phyloP scores from a whole-genome alignment of 2,329 filamentous ascomycete genomes.

The Pseudocercospora musae region DNA sequence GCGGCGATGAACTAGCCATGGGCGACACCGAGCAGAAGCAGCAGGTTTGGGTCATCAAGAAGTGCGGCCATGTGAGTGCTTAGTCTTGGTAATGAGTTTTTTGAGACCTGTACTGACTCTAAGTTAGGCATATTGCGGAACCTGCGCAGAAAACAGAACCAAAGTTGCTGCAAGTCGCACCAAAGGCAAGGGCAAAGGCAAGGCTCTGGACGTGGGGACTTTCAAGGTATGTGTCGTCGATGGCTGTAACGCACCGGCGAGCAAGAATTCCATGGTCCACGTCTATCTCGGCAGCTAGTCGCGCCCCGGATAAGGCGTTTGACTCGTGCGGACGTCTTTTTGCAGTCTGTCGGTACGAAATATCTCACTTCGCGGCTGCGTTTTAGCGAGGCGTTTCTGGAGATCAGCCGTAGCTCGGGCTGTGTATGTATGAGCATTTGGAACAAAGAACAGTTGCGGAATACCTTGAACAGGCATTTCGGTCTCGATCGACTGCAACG shows the following conservation, averaged over 20 bases:
- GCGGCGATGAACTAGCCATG: conserved; percentile 76
- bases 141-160: conserved; percentile 45
- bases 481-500: not conserved
- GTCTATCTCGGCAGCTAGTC: conserved; percentile 31
- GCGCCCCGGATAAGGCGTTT: not conserved
- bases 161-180: conserved; percentile 7
- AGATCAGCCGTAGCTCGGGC: not conserved
- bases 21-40: conserved; percentile 67
- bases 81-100: not conserved
- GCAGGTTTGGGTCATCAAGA: conserved; percentile 88
- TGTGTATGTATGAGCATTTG: not conserved
- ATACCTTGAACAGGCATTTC: not conserved
- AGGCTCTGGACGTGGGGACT: conserved; percentile 28
- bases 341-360: not conserved
- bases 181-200: conserved; percentile 38
- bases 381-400: conserved; percentile 1
- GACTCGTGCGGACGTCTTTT: not conserved
- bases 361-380: not conserved
- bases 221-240: conserved; percentile 48
- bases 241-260: conserved; percentile 34
- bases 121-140: conserved; percentile 52
- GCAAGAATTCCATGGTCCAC: conserved; percentile 21
- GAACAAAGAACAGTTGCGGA: not conserved
- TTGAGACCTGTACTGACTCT: conserved; percentile 7
- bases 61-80: conserved; percentile 79